These are phyloP conservation scores for Zygosaccharomyces sapae DNA, from an alignment of 1,139 yeast genomes.

Conservation along the genomic window DNA sequence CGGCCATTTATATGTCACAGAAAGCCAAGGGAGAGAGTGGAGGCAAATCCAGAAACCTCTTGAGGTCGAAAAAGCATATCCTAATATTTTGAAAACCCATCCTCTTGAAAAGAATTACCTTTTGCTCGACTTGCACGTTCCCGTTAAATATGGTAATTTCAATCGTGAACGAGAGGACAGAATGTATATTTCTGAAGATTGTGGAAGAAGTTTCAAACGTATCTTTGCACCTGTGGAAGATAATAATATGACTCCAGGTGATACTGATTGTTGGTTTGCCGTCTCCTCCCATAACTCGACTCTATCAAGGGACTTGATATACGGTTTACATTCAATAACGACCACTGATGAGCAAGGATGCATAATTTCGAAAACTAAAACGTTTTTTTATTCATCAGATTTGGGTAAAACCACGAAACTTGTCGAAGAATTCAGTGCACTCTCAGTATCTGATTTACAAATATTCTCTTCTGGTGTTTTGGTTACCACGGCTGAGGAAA, in stretches of 20 bases:
- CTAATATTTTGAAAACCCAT: neutral
- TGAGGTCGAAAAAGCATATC: neutral
- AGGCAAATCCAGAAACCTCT: conserved; percentile 2
- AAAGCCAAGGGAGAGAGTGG: conserved; percentile 32
- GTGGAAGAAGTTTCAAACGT: conserved; percentile 1
- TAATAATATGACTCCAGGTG: neutral
- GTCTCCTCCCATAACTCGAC: neutral
- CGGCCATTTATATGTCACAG: conserved; percentile 21
- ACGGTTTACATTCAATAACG: neutral
- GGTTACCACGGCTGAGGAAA: neutral
- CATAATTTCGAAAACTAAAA: neutral
- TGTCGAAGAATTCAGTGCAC: conserved; percentile 3
- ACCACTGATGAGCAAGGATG: neutral
- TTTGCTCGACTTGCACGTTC: neutral
- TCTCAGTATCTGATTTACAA: neutral
- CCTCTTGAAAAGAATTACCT: conserved; percentile 1
- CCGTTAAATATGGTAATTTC: neutral
- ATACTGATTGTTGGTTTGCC: conserved; percentile 1
- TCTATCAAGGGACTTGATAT: neutral
- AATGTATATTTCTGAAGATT: neutral
- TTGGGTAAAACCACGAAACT: conserved; percentile 6
- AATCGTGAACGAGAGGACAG: neutral
- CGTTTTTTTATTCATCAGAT: conserved; percentile 3
- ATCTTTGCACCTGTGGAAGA: conserved; percentile 1
- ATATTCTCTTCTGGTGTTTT: conserved; percentile 4